Percentiles rank a stretch among this genome's conserved stretches.
Conservation (phyloP, 768 basidiomycete species). For the Lactifluus hygrophoroides region DNA sequence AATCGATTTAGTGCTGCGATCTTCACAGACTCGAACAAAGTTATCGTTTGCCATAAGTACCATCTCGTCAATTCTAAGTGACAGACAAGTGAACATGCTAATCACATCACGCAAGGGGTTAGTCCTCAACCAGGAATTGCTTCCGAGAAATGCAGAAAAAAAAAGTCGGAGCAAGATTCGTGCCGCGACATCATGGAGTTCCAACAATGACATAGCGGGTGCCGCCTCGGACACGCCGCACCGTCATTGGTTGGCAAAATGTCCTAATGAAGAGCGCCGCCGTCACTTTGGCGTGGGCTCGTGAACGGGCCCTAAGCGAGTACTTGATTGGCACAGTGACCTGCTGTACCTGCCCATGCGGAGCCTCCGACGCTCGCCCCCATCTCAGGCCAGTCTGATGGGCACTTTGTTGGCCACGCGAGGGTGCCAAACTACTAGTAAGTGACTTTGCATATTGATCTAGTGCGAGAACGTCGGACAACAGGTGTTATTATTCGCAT, state of each 20-base stretch:
- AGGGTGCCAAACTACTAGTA: neutral
- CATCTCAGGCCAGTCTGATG: neutral
- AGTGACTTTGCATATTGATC: neutral
- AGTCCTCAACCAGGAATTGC: neutral
- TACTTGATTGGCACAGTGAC: neutral
- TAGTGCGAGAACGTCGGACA: neutral
- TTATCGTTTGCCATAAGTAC: neutral
- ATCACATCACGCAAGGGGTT: neutral
- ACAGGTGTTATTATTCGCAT: neutral
- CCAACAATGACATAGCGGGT: neutral
- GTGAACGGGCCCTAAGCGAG: neutral
- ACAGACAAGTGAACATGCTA: neutral
- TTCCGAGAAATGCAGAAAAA: neutral
- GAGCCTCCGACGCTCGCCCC: neutral
- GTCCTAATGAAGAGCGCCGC: neutral
- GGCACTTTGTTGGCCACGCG: neutral
- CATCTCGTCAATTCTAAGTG: neutral
- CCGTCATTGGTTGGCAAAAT: neutral
- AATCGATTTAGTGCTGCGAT: neutral
- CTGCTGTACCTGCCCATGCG: neutral
- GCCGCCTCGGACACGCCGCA: constrained; percentile 1
- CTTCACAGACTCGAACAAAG: neutral
- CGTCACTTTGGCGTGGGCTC: neutral
- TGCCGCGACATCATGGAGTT: neutral
- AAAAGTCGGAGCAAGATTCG: neutral